Base-by-base conservation (phyloP, 2,329 filamentous ascomycete genomes). In the Fusarium praegraminearum region DNA sequence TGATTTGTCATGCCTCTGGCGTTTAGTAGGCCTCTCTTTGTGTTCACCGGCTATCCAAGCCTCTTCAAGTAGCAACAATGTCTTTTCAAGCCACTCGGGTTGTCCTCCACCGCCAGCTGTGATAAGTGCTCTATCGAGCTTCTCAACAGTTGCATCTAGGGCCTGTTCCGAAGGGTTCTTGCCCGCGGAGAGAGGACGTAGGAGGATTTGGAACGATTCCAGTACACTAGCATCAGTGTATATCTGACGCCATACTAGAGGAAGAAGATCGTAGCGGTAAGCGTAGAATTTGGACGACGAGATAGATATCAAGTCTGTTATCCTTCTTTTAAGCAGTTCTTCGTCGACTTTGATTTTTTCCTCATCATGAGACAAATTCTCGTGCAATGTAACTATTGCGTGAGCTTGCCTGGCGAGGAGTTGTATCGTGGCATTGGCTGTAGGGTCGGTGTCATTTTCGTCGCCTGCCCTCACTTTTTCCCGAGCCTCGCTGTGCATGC, bases 91-190 rank as follows among this genome's bases (percentile, higher is more conserved):
- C 78, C 85, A 87, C 5, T 15, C 82, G 2, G 76, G 61, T 32
- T 77, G 68, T 1, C 85, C 83, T 2, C 87, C 87, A 0, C 86
- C 91, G 1, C 91, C 92, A 0, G 92, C 88, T 56, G 94, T 86
- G 46, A 97, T 93, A 45, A 97, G 79, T 0, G 91, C 90, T 77
- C 90, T 89, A 73, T 98, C 94, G 3, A 98, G 84, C 2, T 85
- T 80, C 55, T 85, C 84, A 35, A 97, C 86, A 3, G 91, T 82
- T 3, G 83, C 78, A 35, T 87, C 83, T 6, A 94, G 76, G 5
- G 65, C 55, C 11, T 57, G 51, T 30, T 73, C 70, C 9, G 70
- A 58, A 3, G 69, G 62, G 13, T 45, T 47, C 4, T 32, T 50
- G 11, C 40, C 49, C 6, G 43, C n/a, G 1, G 40, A 49, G 36